phyloP scores from a whole-genome alignment of 192 early-diverging fungal species.

The Podila epigama region DNA sequence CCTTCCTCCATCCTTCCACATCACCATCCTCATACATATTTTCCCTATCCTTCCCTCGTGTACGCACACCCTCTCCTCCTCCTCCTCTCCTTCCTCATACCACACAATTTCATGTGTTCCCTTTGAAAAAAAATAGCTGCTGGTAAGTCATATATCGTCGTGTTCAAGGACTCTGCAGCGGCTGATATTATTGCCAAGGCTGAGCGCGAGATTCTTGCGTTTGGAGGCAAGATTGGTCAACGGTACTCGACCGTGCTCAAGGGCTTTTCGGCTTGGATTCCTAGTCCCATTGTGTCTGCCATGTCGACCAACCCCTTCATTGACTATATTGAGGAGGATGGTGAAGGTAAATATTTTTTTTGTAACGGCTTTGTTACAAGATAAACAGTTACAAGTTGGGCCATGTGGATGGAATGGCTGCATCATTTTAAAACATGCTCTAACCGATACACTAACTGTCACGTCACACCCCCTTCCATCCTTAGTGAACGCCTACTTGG shows the following conservation, averaged over 20 bases:
- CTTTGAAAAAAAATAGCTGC: not conserved
- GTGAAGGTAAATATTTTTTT: slow-evolving; percentile 17
- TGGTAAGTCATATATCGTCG: slow-evolving; percentile 42
- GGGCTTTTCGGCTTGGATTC: slow-evolving; percentile 45
- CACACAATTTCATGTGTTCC: not conserved
- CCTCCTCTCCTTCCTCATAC: not conserved
- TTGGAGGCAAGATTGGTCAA: slow-evolving; percentile 46
- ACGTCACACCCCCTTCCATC: not conserved
- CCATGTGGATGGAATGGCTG: too few relatives aligned
- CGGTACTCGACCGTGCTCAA: slow-evolving; percentile 31
- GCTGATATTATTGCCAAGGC: slow-evolving; percentile 23
- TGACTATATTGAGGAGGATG: slow-evolving; percentile 45
- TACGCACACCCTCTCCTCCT: not conserved
- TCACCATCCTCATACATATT: too few relatives aligned
- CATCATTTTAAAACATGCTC: too few relatives aligned
- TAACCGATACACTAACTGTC: not conserved
- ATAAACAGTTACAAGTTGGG: too few relatives aligned
- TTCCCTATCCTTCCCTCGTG: not conserved
- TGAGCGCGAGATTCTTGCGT: slow-evolving; percentile 20
- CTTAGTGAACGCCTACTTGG: slow-evolving; percentile 1
- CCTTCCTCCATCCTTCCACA: not conserved
- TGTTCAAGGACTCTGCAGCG: slow-evolving; percentile 30
- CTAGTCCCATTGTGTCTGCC: slow-evolving; percentile 9
- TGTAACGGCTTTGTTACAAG: not conserved
- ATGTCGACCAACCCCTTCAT: slow-evolving; percentile 44